Percentiles rank a stretch among this genome's conserved stretches.
Evolutionary conservation across 2,329 filamentous ascomycete species (phyloP).

Genomic region (Trichoderma gracile): DNA sequence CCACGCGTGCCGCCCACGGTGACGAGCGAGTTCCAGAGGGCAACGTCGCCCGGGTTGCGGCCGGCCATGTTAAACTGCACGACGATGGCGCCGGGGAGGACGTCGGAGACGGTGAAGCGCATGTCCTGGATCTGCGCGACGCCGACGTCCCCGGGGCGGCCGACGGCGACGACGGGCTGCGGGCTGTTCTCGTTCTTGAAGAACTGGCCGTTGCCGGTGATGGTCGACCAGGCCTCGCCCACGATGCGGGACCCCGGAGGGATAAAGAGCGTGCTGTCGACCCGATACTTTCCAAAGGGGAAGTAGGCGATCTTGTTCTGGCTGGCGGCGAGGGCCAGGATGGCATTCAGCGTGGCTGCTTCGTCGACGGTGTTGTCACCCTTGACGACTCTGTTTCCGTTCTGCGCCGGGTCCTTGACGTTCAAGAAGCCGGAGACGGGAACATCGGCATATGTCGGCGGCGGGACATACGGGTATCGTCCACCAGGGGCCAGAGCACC

Average conservation of each 20-base stretch:
- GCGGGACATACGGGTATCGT: constrained; percentile 40
- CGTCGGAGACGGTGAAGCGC: constrained; percentile 51
- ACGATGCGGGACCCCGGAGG: constrained; percentile 50
- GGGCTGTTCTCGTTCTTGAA: constrained; percentile 50
- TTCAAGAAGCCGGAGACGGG: constrained; percentile 36
- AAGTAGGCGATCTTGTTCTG: constrained; percentile 35
- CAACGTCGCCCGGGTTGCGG: constrained; percentile 49
- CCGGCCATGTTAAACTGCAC: constrained; percentile 55
- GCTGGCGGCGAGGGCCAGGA: constrained; percentile 42
- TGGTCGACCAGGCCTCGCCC: constrained; percentile 56
- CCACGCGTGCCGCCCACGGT: constrained; percentile 47
- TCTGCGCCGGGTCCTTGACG: constrained; percentile 43
- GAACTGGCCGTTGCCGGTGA: constrained; percentile 48
- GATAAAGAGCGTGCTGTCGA: constrained; percentile 34
- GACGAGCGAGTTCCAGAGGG: constrained; percentile 50
- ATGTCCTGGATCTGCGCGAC: constrained; percentile 54
- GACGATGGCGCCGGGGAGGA: constrained; percentile 44
- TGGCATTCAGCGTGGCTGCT: constrained; percentile 40
- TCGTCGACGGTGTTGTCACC: constrained; percentile 46
- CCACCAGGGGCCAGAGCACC: constrained; percentile 41
- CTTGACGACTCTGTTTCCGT: constrained; percentile 33
- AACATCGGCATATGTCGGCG: constrained; percentile 43
- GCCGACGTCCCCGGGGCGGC: constrained; percentile 51
- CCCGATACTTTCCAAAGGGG: constrained; percentile 35
- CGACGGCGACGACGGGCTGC: constrained; percentile 52